Conservation (phyloP, 106 monocot species). For the Chionographis japonica region DNA sequence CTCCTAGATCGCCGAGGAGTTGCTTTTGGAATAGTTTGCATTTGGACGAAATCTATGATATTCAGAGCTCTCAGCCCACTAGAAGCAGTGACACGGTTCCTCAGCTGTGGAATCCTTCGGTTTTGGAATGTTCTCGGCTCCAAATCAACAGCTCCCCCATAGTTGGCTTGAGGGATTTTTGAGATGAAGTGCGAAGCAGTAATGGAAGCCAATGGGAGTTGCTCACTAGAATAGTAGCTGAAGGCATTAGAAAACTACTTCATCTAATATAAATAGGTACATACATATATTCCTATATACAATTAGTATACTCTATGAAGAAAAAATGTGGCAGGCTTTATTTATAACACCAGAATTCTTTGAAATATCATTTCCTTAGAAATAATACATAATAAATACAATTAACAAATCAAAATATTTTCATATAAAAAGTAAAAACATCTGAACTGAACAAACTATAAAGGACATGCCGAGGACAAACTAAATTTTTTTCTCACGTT, state of each 20-base stretch:
- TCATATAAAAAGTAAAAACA: too few species aligned
- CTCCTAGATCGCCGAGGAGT: conserved; percentile 5
- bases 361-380: too few species aligned
- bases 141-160: conserved; percentile 15
- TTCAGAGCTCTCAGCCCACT: conserved; percentile 42
- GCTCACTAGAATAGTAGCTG: not conserved
- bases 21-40: conserved; percentile 10
- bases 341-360: too few species aligned
- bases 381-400: too few species aligned
- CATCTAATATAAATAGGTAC: not conserved
- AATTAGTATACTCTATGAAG: too few species aligned
- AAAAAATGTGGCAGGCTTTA: too few species aligned
- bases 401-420: too few species aligned
- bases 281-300: too few species aligned
- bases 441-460: too few species aligned
- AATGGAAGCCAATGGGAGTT: conserved; percentile 29
- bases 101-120: conserved; percentile 6
- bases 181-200: conserved; percentile 19
- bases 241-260: not conserved
- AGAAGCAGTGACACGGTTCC: conserved; percentile 17
- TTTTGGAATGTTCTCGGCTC: conserved; percentile 21
- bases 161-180: conserved; percentile 4
- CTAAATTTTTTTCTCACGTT: too few species aligned
- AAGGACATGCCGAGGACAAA: too few species aligned
- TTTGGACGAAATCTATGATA: conserved; percentile 19